phyloP scores from a whole-genome alignment of 352 stramenopile genomes.

The Phytophthora chlamydospora region DNA sequence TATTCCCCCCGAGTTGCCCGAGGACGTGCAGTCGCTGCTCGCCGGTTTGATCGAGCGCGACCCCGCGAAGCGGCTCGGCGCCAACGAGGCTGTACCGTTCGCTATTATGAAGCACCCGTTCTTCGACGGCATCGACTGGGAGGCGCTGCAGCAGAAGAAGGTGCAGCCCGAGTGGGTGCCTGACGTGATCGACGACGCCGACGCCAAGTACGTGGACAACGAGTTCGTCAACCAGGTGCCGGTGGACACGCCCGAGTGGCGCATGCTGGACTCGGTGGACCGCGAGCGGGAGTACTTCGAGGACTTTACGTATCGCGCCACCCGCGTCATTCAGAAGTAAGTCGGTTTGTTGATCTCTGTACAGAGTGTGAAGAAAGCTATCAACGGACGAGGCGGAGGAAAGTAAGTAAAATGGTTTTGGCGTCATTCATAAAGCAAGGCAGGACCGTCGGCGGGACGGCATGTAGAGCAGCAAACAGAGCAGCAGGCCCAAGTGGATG shows the following conservation, averaged over 20 bases:
- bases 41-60: constrained; percentile 82
- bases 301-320: constrained; percentile 86
- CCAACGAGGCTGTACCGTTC: constrained; percentile 80
- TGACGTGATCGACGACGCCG: constrained; percentile 81
- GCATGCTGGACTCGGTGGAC: constrained; percentile 89
- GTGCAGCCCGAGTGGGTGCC: constrained; percentile 82
- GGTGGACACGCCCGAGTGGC: constrained; percentile 88
- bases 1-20: constrained; percentile 75
- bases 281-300: constrained; percentile 85
- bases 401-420: constrained; percentile 31
- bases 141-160: constrained; percentile 82
- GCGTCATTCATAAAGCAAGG: constrained; percentile 26
- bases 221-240: constrained; percentile 89
- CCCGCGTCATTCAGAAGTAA: constrained; percentile 78
- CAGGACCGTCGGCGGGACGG: constrained; percentile 10
- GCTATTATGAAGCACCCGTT: constrained; percentile 91
- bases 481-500: constrained; percentile 14
- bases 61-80: constrained; percentile 70
- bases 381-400: constrained; percentile 1
- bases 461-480: constrained; percentile 33
- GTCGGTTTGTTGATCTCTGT: not conserved
- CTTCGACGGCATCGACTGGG: constrained; percentile 89
- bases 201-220: constrained; percentile 90
- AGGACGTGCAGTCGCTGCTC: constrained; percentile 78
- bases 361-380: constrained; percentile 3